Evolutionary conservation across 176 grass and related monocot species (phyloP).

Genomic region (Carex cristatella): DNA sequence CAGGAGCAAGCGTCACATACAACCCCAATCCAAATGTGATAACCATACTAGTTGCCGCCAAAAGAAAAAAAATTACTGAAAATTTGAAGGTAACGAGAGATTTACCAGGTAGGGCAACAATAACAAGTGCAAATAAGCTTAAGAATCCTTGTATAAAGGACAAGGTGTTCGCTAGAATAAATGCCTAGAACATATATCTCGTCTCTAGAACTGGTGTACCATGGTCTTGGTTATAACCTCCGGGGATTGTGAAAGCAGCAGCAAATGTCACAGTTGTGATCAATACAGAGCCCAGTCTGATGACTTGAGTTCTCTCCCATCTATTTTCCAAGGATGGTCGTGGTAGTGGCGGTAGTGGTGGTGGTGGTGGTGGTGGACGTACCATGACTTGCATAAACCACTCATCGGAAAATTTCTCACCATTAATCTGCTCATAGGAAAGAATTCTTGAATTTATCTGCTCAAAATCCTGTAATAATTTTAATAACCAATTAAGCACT

Average conservation of each 20-base stretch:
- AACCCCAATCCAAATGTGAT: neutral
- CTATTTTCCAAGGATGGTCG: neutral
- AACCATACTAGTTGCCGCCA: too few species aligned
- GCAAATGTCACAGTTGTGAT: constrained; percentile 2
- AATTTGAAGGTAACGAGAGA: too few species aligned
- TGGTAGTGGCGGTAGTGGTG: neutral
- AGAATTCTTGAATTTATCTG: too few species aligned
- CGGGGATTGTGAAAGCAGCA: neutral
- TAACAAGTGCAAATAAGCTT: neutral
- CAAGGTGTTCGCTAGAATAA: neutral
- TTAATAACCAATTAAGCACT: too few species aligned
- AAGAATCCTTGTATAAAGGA: neutral
- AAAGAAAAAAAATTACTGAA: too few species aligned
- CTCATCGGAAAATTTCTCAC: too few species aligned
- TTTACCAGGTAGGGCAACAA: neutral
- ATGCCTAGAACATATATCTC: neutral
- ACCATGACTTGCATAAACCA: too few species aligned
- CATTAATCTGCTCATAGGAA: too few species aligned
- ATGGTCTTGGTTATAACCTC: neutral
- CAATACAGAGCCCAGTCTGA: neutral
- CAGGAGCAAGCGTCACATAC: neutral
- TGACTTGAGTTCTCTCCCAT: neutral
- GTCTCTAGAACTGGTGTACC: neutral
- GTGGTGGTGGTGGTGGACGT: neutral
- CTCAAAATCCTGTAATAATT: neutral